These are phyloP conservation scores for Clarireedia monteithiana DNA, from an alignment of 2,329 filamentous ascomycete genomes.

Conservation along the genomic window DNA sequence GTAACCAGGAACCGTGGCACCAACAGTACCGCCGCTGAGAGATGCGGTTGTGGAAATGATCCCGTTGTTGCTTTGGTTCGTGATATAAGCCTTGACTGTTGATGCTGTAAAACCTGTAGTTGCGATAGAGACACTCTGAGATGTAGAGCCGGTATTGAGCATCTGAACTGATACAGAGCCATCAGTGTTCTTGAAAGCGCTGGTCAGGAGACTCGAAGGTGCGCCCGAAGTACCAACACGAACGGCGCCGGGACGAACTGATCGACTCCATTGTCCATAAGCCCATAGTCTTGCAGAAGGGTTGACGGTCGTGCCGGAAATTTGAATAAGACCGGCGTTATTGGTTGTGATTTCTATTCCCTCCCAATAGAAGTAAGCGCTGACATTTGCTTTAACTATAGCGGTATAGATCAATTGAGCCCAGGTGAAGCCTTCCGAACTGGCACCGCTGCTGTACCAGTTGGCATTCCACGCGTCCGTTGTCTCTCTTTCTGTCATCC, in stretches of 20 bases:
- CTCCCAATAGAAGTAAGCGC: constrained; percentile 49
- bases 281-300: constrained; percentile 17
- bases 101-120: background rate
- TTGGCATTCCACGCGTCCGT: too few species aligned
- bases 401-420: constrained; percentile 15
- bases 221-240: constrained; percentile 9
- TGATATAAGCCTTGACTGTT: too few species aligned
- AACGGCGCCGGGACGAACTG: constrained; percentile 15
- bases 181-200: constrained; percentile 17
- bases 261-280: constrained; percentile 16
- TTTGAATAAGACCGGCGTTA: constrained; percentile 30
- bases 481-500: too few species aligned
- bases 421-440: too few species aligned
- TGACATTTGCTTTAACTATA: constrained; percentile 30
- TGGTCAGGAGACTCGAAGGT: background rate
- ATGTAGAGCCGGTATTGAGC: constrained; percentile 13
- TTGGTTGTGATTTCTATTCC: constrained; percentile 23
- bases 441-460: too few species aligned
- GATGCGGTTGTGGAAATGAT: too few species aligned
- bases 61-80: too few species aligned
- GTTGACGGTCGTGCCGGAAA: constrained; percentile 2
- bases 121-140: background rate
- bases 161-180: constrained; percentile 14
- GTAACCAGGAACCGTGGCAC: too few species aligned
- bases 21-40: too few species aligned